phyloP scores from a whole-genome alignment of 805 yeast species.

The Ogataea parapolymorpha region DNA sequence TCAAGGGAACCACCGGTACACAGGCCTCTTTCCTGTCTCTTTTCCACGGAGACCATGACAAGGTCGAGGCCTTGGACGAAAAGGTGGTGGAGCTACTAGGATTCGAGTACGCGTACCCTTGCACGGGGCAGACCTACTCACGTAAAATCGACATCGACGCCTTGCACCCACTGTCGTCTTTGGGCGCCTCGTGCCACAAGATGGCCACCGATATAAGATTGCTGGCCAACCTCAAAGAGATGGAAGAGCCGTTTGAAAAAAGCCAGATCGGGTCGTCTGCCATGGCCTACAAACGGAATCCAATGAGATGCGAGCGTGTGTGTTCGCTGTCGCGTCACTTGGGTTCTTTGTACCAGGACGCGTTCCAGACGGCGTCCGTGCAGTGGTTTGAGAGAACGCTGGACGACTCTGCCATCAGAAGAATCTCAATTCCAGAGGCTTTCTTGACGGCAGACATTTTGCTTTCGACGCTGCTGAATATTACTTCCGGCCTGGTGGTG shows the following conservation, averaged over 20 bases:
- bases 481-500: slow-evolving; percentile 92
- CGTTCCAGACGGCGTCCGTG: slow-evolving; percentile 94
- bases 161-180: slow-evolving; percentile 85
- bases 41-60: slow-evolving; percentile 95
- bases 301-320: slow-evolving; percentile 98
- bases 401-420: slow-evolving; percentile 96
- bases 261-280: slow-evolving; percentile 98
- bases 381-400: slow-evolving; percentile 99
- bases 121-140: slow-evolving; percentile 98
- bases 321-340: slow-evolving; percentile 97
- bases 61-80: slow-evolving; percentile 89
- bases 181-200: slow-evolving; percentile 96
- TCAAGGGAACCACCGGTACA: slow-evolving; percentile 98
- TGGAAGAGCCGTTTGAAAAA: slow-evolving; percentile 98
- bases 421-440: slow-evolving; percentile 95
- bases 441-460: slow-evolving; percentile 94
- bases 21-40: slow-evolving; percentile 94
- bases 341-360: slow-evolving; percentile 88
- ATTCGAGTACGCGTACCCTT: slow-evolving; percentile 92
- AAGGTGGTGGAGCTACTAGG: slow-evolving; percentile 92
- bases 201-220: slow-evolving; percentile 96
- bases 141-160: slow-evolving; percentile 97
- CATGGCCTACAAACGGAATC: slow-evolving; percentile 99
- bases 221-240: slow-evolving; percentile 93
- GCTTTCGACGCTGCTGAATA: slow-evolving; percentile 83